Evolutionary conservation across 2,329 filamentous ascomycete species (phyloP), one percentile per base, ranked within the genome.

Genomic region (Aspergillus sp.): DNA sequence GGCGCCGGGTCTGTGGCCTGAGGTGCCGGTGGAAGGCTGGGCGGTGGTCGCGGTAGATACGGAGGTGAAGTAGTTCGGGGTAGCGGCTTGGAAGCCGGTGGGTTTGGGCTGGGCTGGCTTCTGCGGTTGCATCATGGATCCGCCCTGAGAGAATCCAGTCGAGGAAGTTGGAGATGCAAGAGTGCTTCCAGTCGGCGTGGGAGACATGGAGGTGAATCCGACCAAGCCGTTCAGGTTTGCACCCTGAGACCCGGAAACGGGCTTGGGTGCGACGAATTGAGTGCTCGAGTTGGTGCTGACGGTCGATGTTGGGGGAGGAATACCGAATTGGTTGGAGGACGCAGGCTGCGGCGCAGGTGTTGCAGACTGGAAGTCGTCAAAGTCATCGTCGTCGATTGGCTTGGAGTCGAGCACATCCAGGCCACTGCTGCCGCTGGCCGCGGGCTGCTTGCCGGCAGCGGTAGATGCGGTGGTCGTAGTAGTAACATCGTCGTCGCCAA

Each of bases 331-430:
- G 40, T 62, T 61, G 26, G 67, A 58, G 19, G 64, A 60, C 6
- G 64, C 47, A n/a, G 60, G 56, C 40, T 58, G 52, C 36, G 62
- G 67, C 10, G 73, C 60, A 27, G 81, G 72, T 3, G 86, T 73
- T 10, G 91, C 91, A 13, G 90, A 95, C 67, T 95, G 89, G 75
- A 97, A 97, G 62, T 98, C 93, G 62, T 97, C 93, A 60, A 97
- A 97, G 51, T 96, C 93, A 54, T 95, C 90, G 51, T 96, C 91
- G 40, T 81, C 82, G 34, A 73, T 73, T 28, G 68, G 67, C 11
- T 68, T 59, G 35, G 70, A 62, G 27, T 65, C 58, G 39, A 82
- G 61, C 11, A 73, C 68, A 36, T 73, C 72, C 39, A 82, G 54
- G 10, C 71, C 73, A 34, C 64, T 67, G 38, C 72, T 49, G 36